phyloP scores from a whole-genome alignment of 163 green algal species.

The Scenedesmus sp. region DNA sequence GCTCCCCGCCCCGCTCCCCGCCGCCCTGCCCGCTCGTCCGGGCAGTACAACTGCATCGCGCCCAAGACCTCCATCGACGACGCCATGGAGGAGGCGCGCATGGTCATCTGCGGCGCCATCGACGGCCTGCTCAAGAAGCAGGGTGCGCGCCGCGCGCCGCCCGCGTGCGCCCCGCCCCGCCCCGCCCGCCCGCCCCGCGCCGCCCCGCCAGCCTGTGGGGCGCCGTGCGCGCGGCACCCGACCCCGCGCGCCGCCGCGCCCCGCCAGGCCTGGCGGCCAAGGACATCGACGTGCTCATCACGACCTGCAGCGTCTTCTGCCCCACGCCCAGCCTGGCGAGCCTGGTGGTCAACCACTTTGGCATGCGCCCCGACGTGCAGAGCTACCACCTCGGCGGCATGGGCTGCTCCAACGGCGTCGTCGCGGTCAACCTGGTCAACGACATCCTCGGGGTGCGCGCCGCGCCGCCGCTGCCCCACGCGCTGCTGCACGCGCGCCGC shows the following conservation, averaged over 20 bases:
- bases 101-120: conserved; percentile 37
- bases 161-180: neutral
- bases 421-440: conserved; percentile 44
- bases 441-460: conserved; percentile 50
- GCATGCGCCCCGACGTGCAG: conserved; percentile 49
- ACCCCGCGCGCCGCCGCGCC: neutral
- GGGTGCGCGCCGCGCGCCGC: neutral
- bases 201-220: neutral
- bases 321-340: conserved; percentile 80
- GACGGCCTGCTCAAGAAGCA: conserved; percentile 45
- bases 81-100: conserved; percentile 40
- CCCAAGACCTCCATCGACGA: conserved; percentile 45
- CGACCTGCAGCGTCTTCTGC: conserved; percentile 84
- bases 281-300: conserved; percentile 84
- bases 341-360: conserved; percentile 91
- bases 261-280: conserved; percentile 25
- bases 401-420: conserved; percentile 49
- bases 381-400: conserved; percentile 63
- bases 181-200: no score
- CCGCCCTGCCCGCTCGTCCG: neutral
- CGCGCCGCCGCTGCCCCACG: no score
- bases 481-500: no score
- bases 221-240: neutral
- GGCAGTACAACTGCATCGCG: conserved; percentile 23
- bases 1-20: neutral